Base-by-base conservation (phyloP, 345 rosid genomes). In the Brassica rapa region DNA sequence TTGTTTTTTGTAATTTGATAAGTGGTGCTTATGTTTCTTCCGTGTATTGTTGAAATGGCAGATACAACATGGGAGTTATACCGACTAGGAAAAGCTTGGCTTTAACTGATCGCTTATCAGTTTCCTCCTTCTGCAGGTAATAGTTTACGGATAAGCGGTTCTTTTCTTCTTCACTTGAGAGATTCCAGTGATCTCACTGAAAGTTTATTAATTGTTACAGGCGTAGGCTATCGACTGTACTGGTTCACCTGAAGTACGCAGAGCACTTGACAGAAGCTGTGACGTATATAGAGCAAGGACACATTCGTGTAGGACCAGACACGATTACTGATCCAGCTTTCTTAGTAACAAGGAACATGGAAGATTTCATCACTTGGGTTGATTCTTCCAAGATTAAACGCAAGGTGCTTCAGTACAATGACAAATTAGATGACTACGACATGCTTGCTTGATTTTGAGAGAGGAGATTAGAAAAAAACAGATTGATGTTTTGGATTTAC, bases 281-380 rank as follows among this genome's bases (percentile, higher is more conserved):
- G 43, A 91, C 97, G 51, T 92, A 92, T 76, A 91, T 94, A n/a
- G 94, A 92, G 85, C 98, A 94, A 82, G 97, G 96, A 37, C 98
- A 94, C 76, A 73, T 94, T 73, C 89, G 97, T 69, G 97, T 91
- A n/a, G 98, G 98, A 60, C 97, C 95, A 0, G 97, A 94, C 53
- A 91, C 94, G 0, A 79, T 94, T 27, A 91, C 90, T 5, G 98
- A 94, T 80, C 97, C 98, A 1, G 93, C 98, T 51, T 94, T 87
- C 82, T 86, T 92, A 1, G 98, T 94, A 21, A 92, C 98, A 0
- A 82, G 98, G 83, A 94, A 91, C 72, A 91, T 89, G 94, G 97
- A 94, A 78, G 98, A 94, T 84, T 92, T 91, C 15, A 85, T 91
- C 64, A 94, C 98, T 1, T 94, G 97, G 98, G 98, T 91, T 37